Percentiles rank a stretch among this genome's conserved stretches.
These are phyloP conservation scores for Hericium alpestre DNA, from an alignment of 768 basidiomycete species.

Conservation along the genomic window DNA sequence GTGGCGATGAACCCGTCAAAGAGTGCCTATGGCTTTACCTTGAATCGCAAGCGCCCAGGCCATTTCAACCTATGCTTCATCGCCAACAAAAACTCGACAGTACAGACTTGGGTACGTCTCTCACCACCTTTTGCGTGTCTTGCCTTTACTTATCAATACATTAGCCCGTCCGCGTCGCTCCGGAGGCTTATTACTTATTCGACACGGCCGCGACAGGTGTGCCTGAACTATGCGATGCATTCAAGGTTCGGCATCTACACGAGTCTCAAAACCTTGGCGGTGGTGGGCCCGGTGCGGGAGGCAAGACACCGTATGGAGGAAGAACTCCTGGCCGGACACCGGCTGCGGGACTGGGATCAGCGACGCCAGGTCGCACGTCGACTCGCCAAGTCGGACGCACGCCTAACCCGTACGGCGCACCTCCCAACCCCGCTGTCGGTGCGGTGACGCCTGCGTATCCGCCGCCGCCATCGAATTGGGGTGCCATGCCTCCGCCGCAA, in stretches of 20 bases:
- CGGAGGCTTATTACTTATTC: slow-evolving; percentile 82
- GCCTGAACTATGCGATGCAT: slow-evolving; percentile 90
- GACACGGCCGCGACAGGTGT: slow-evolving; percentile 87
- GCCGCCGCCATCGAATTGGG: slow-evolving; percentile 11
- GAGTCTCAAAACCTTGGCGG: slow-evolving; percentile 58
- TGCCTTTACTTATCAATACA: background rate
- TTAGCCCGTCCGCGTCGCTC: slow-evolving; percentile 78
- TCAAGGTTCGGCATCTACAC: slow-evolving; percentile 78
- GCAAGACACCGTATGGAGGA: slow-evolving; percentile 77
- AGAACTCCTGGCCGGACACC: slow-evolving; percentile 69
- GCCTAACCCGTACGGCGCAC: slow-evolving; percentile 65
- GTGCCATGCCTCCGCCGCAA: slow-evolving; percentile 21
- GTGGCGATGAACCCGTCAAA: slow-evolving; percentile 88
- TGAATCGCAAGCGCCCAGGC: slow-evolving; percentile 83
- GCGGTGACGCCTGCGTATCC: slow-evolving; percentile 25
- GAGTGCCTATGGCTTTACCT: slow-evolving; percentile 91
- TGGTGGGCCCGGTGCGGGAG: slow-evolving; percentile 32
- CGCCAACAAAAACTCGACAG: slow-evolving; percentile 80
- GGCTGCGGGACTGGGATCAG: slow-evolving; percentile 23
- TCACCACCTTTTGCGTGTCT: background rate
- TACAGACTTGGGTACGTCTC: slow-evolving; percentile 79
- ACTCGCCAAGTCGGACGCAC: slow-evolving; percentile 64
- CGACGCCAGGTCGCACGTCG: slow-evolving; percentile 74
- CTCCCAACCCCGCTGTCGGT: slow-evolving; percentile 23
- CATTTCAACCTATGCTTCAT: slow-evolving; percentile 92